Evolutionary conservation across 2,329 filamentous ascomycete genomes (phyloP).

Genomic region (Neocucurbitaria cava): DNA sequence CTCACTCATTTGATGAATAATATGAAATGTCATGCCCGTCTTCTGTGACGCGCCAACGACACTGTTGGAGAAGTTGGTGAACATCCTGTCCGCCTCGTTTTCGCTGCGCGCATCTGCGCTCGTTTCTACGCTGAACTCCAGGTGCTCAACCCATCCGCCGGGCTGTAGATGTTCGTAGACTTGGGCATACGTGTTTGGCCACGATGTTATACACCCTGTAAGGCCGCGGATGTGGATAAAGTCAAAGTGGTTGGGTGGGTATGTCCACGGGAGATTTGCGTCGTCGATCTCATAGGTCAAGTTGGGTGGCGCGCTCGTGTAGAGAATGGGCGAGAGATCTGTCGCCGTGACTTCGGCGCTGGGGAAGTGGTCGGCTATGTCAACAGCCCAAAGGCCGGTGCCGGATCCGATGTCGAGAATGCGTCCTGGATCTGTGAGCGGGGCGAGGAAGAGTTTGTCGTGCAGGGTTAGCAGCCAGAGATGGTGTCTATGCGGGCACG

Average conservation of each 20-base stretch:
- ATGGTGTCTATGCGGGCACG: constrained; percentile 29
- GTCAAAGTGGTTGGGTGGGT: constrained; percentile 47
- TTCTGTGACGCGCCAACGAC: constrained; percentile 26
- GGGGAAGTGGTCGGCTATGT: constrained; percentile 49
- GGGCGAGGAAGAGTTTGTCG: constrained; percentile 46
- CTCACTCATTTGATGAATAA: constrained; percentile 22
- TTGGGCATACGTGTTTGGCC: constrained; percentile 50
- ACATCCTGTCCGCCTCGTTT: constrained; percentile 26
- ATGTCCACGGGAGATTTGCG: constrained; percentile 50
- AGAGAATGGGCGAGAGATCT: constrained; percentile 47
- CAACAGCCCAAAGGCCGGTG: constrained; percentile 46
- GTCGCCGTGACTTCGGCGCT: constrained; percentile 43
- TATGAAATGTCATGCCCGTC: constrained; percentile 36
- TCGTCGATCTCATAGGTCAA: constrained; percentile 56
- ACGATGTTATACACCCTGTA: constrained; percentile 51
- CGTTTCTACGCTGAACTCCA: constrained; percentile 46
- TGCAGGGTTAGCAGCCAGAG: constrained; percentile 45
- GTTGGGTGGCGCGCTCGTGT: constrained; percentile 48
- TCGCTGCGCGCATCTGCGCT: constrained; percentile 18
- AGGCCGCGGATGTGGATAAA: constrained; percentile 51
- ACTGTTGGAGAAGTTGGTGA: constrained; percentile 21
- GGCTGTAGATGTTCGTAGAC: constrained; percentile 48
- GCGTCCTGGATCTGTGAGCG: constrained; percentile 32
- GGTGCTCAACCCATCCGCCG: constrained; percentile 53
- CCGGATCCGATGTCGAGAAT: constrained; percentile 47